phyloP scores from a whole-genome alignment of 1,284 basidiomycete genomes.

The Cerrena zonata region DNA sequence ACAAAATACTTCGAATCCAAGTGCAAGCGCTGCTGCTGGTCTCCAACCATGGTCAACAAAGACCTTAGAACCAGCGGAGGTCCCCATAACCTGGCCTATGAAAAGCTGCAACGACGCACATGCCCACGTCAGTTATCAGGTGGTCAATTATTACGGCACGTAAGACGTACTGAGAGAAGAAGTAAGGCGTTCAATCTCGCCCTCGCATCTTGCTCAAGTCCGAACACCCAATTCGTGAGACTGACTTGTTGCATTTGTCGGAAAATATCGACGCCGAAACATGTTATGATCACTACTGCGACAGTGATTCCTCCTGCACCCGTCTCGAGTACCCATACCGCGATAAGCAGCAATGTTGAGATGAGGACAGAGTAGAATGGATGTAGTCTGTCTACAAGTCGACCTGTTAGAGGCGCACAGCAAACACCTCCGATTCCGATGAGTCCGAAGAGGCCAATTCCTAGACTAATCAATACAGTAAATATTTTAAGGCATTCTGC shows the following conservation, averaged over 20 bases:
- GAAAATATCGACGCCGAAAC: constrained; percentile 39
- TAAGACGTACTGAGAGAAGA: constrained; percentile 33
- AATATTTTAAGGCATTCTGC: background rate
- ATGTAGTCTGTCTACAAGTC: constrained; percentile 40
- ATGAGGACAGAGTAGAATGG: constrained; percentile 41
- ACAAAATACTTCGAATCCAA: constrained; percentile 11
- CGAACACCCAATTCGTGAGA: constrained; percentile 32
- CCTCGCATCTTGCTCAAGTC: constrained; percentile 27
- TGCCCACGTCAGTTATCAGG: too few relatives aligned
- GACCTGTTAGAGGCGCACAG: constrained; percentile 43
- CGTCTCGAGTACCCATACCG: constrained; percentile 33
- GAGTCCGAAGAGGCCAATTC: constrained; percentile 48
- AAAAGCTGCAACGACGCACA: constrained; percentile 22
- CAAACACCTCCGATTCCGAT: constrained; percentile 40
- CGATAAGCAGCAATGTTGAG: constrained; percentile 26
- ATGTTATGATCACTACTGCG: constrained; percentile 37
- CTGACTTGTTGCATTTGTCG: constrained; percentile 38
- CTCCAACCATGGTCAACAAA: constrained; percentile 28
- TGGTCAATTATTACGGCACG: too few relatives aligned
- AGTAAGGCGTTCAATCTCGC: constrained; percentile 44
- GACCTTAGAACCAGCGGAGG: constrained; percentile 41
- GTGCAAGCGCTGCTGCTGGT: constrained; percentile 9
- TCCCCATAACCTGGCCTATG: constrained; percentile 43
- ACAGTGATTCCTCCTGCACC: constrained; percentile 38
- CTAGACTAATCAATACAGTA: constrained; percentile 23